Evolutionary conservation across 176 grass and related monocot species (phyloP).

Genomic region (Saccharum spontaneum): DNA sequence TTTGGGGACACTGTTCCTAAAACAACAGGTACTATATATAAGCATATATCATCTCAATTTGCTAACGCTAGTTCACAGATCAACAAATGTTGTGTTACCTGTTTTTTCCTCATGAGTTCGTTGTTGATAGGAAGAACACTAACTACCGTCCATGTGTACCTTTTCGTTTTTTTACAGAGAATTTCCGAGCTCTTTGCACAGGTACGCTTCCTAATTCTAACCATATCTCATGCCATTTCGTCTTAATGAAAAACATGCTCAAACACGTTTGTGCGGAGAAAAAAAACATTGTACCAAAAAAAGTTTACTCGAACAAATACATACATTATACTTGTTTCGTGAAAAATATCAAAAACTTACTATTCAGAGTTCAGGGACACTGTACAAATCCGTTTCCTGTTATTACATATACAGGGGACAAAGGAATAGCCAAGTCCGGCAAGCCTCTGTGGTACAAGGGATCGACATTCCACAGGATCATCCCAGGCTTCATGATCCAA

Average conservation of each 20-base stretch:
- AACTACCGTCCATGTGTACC: not conserved
- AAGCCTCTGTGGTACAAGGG: constrained; percentile 18
- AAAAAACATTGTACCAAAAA: too few relatives aligned
- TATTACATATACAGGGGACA: not conserved
- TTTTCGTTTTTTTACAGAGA: not conserved
- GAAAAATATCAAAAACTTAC: too few relatives aligned
- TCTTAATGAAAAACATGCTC: too few relatives aligned
- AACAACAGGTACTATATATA: not conserved
- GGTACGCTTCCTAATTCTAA: too few relatives aligned
- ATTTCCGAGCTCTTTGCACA: constrained; percentile 30
- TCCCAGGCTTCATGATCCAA: constrained; percentile 15
- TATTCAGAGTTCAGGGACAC: too few relatives aligned
- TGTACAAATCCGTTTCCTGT: too few relatives aligned
- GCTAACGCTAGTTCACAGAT: not conserved
- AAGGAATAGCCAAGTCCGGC: not conserved
- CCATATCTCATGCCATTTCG: too few relatives aligned
- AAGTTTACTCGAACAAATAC: too few relatives aligned
- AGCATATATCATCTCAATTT: not conserved
- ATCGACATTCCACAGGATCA: not conserved
- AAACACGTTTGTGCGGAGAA: too few relatives aligned
- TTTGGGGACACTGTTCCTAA: constrained; percentile 21
- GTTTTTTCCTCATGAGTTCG: not conserved
- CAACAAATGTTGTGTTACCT: not conserved
- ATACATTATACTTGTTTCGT: too few relatives aligned
- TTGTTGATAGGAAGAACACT: not conserved